Evolutionary conservation across 768 basidiomycete genomes (phyloP).

Genomic region (Trichaptum fuscoviolaceum): DNA sequence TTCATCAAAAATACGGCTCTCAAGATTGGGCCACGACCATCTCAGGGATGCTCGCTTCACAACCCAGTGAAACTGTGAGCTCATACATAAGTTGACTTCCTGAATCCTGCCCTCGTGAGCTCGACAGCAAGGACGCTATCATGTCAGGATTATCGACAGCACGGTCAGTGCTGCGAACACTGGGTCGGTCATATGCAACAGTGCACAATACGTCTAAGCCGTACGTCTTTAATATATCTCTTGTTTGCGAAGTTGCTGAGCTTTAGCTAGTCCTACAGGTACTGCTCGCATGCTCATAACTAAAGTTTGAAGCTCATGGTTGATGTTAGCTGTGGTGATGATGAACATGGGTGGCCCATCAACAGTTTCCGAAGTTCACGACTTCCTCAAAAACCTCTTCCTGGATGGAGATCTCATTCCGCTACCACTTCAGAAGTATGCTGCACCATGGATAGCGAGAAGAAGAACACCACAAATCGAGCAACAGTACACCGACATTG

Average conservation of each 20-base stretch:
- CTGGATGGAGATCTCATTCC: slow-evolving; percentile 91
- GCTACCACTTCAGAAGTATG: slow-evolving; percentile 81
- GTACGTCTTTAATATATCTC: slow-evolving; percentile 16
- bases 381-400: slow-evolving; percentile 91
- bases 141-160: slow-evolving; percentile 4
- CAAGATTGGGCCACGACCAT: not conserved
- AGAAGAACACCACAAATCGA: slow-evolving; percentile 91
- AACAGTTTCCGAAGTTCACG: slow-evolving; percentile 87
- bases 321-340: slow-evolving; percentile 75
- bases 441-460: slow-evolving; percentile 86
- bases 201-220: slow-evolving; percentile 31
- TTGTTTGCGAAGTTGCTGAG: slow-evolving; percentile 8
- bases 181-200: slow-evolving; percentile 41
- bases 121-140: too few species aligned
- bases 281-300: slow-evolving; percentile 7
- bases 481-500: slow-evolving; percentile 89
- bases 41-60: not conserved
- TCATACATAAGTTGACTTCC: not conserved
- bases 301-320: slow-evolving; percentile 13
- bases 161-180: slow-evolving; percentile 18
- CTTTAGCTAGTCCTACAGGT: slow-evolving; percentile 58
- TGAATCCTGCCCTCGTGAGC: not conserved
- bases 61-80: not conserved
- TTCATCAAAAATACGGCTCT: not conserved
- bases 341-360: slow-evolving; percentile 99